Evolutionary conservation across 2,329 filamentous ascomycete genomes (phyloP).

Genomic region (Colletotrichum horii): DNA sequence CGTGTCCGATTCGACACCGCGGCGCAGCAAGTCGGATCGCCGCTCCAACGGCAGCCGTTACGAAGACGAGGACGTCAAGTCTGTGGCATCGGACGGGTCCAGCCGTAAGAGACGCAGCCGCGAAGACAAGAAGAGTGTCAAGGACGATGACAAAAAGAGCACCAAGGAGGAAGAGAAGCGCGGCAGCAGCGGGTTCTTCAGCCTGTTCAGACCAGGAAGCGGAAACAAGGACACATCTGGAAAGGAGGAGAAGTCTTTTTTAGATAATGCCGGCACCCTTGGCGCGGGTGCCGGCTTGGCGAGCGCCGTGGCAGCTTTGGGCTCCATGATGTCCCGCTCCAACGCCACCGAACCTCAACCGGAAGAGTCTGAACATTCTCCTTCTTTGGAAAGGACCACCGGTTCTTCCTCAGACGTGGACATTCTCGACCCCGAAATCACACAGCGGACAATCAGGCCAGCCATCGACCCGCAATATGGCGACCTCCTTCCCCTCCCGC

Average conservation of each 20-base stretch:
- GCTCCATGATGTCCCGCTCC: conserved; percentile 43
- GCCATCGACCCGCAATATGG: conserved; percentile 71
- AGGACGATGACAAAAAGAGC: conserved; percentile 38
- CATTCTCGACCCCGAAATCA: conserved; percentile 62
- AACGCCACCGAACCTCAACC: conserved; percentile 52
- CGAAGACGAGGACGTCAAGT: conserved; percentile 55
- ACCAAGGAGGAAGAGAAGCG: conserved; percentile 45
- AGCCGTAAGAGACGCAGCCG: conserved; percentile 34
- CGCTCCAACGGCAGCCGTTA: conserved; percentile 39
- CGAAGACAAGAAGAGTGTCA: conserved; percentile 40
- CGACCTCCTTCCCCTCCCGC: conserved; percentile 68
- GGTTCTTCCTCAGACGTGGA: conserved; percentile 33
- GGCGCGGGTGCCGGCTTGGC: conserved; percentile 72
- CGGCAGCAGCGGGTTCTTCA: conserved; percentile 51
- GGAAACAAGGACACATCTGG: conserved; percentile 37
- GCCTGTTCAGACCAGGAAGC: conserved; percentile 50
- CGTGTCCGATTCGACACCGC: conserved; percentile 47
- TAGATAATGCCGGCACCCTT: conserved; percentile 74
- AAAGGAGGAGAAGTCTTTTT: conserved; percentile 59
- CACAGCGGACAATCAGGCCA: conserved; percentile 62
- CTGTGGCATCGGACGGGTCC: conserved; percentile 37
- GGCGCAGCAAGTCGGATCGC: conserved; percentile 37
- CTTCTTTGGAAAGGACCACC: neutral
- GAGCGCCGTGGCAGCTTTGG: conserved; percentile 50
- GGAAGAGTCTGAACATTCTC: conserved; percentile 31